Conservation (phyloP, 805 yeast genomes). For the Candida odintsovae region DNA sequence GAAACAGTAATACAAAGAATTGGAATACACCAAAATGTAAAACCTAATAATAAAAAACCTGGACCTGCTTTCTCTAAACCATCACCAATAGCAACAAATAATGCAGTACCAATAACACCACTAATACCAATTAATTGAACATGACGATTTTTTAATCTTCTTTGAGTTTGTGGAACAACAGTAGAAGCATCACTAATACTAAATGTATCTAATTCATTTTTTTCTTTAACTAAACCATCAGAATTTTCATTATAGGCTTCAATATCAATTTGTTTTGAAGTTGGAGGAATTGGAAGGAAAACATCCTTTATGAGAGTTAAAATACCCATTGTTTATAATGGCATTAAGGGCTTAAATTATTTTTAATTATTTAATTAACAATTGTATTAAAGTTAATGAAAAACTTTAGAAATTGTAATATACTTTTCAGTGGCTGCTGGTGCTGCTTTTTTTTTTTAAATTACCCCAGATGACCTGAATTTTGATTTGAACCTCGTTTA, state of each 20-base stretch:
- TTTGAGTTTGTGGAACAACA: constrained; percentile 28
- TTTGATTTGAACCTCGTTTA: no score
- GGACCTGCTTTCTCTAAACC: constrained; percentile 67
- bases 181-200: constrained; percentile 17
- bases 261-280: neutral
- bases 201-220: neutral
- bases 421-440: no score
- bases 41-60: constrained; percentile 58
- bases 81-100: constrained; percentile 67
- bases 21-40: constrained; percentile 64
- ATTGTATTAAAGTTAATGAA: no score
- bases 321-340: neutral
- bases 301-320: constrained; percentile 10
- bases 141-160: constrained; percentile 62
- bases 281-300: constrained; percentile 17
- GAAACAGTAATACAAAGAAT: constrained; percentile 61
- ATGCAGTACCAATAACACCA: constrained; percentile 77
- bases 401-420: no score
- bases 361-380: no score
- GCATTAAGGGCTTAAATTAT: no score
- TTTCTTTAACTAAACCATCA: neutral
- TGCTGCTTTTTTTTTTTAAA: neutral
- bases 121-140: constrained; percentile 75
- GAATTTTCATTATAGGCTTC: neutral
- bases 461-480: neutral